Conservation (phyloP, 1,139 yeast species). For the Debaryomyces subglobosus region DNA sequence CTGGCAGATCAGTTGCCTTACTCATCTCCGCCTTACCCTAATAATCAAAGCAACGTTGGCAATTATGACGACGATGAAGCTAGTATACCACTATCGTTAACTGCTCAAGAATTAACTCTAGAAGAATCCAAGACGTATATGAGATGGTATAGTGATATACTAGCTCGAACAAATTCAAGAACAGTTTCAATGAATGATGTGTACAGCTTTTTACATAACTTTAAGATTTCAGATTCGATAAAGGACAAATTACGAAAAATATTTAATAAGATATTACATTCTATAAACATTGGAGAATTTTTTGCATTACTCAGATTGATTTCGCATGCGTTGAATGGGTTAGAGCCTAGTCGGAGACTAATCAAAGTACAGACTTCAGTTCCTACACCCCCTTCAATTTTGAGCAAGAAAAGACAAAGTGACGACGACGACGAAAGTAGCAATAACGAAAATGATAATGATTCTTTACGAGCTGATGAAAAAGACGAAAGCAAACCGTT, state of each 20-base stretch:
- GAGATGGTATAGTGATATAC: conserved; percentile 76
- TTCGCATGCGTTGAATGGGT: conserved; percentile 55
- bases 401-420: conserved; percentile 55
- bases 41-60: conserved; percentile 1
- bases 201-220: conserved; percentile 63
- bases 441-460: conserved; percentile 27
- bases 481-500: conserved; percentile 33
- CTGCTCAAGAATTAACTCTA: conserved; percentile 60
- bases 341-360: conserved; percentile 52
- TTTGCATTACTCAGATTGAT: conserved; percentile 70
- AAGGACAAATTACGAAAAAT: conserved; percentile 51
- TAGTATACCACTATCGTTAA: conserved; percentile 60
- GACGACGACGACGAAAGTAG: conserved; percentile 43
- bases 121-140: conserved; percentile 73
- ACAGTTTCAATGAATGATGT: conserved; percentile 65
- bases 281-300: conserved; percentile 73
- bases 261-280: conserved; percentile 51
- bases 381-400: conserved; percentile 70
- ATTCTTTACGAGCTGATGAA: not conserved
- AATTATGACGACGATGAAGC: conserved; percentile 20
- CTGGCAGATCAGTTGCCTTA: conserved; percentile 17
- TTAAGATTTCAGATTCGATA: conserved; percentile 48
- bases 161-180: conserved; percentile 57
- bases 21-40: conserved; percentile 4
- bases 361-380: conserved; percentile 57